A percentile compares a stretch with the other conserved stretches of the same genome.
Evolutionary conservation across 2,329 filamentous ascomycete species (phyloP).

Genomic region (Alternaria incomplexa): DNA sequence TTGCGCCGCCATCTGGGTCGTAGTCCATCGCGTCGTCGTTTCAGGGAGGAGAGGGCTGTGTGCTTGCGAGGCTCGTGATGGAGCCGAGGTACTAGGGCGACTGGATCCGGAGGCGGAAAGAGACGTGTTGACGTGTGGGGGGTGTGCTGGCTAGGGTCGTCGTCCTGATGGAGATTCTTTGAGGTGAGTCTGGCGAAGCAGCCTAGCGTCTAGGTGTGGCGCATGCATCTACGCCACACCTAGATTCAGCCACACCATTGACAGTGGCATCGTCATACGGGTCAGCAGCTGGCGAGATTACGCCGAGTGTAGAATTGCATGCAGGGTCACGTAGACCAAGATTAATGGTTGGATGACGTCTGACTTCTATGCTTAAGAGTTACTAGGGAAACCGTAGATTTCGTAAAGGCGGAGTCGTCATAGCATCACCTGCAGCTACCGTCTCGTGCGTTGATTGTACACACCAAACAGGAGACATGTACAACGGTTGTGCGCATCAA

Average conservation of each 20-base stretch:
- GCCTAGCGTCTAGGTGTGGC: slow-evolving; percentile 9
- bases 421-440: background rate
- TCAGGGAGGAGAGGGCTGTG: slow-evolving; percentile 17
- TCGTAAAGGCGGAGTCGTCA: background rate
- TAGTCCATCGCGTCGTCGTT: slow-evolving; percentile 54
- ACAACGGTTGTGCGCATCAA: background rate
- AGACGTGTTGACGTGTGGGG: slow-evolving; percentile 28
- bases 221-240: slow-evolving; percentile 17
- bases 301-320: background rate
- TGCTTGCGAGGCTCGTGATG: slow-evolving; percentile 3
- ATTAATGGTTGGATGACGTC: background rate
- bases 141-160: slow-evolving; percentile 16
- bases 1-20: slow-evolving; percentile 54
- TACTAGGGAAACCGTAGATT: background rate
- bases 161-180: slow-evolving; percentile 25
- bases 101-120: slow-evolving; percentile 16
- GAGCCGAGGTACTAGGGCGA: slow-evolving; percentile 25
- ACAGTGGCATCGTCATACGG: background rate
- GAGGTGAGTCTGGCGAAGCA: slow-evolving; percentile 18
- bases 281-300: background rate
- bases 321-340: background rate
- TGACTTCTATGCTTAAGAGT: background rate
- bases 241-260: background rate
- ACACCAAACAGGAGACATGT: background rate
- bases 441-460: background rate